Evolutionary conservation across 164 flowering plant species (phyloP).

Genomic region (Litsea cubeba): DNA sequence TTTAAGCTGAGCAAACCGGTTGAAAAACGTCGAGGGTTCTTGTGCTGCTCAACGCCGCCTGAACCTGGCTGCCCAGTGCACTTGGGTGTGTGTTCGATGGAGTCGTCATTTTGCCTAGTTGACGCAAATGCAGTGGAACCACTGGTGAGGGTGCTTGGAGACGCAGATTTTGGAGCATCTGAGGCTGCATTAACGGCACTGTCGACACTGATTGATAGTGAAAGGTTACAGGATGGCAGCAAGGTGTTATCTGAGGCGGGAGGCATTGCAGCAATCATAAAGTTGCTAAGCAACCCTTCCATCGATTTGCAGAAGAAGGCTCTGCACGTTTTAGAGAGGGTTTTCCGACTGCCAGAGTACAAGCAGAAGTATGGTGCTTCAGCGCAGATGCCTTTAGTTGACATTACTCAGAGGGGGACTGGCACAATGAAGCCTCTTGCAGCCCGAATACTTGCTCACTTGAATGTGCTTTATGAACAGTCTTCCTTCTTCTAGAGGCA

Average conservation of each 20-base stretch:
- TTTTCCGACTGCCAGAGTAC: slow-evolving; percentile 47
- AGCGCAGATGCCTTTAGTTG: slow-evolving; percentile 56
- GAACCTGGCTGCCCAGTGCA: slow-evolving; percentile 51
- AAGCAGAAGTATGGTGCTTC: slow-evolving; percentile 44
- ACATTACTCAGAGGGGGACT: slow-evolving; percentile 56
- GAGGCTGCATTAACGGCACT: slow-evolving; percentile 55
- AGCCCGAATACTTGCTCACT: slow-evolving; percentile 55
- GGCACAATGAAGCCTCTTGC: slow-evolving; percentile 44
- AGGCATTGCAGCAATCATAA: slow-evolving; percentile 48
- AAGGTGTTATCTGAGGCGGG: slow-evolving; percentile 50
- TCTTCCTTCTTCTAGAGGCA: slow-evolving; percentile 50
- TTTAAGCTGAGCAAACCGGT: slow-evolving; percentile 27
- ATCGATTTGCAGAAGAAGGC: slow-evolving; percentile 51
- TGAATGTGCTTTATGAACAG: slow-evolving; percentile 59
- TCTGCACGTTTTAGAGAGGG: slow-evolving; percentile 44
- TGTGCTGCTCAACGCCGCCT: slow-evolving; percentile 46
- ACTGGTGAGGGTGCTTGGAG: slow-evolving; percentile 44
- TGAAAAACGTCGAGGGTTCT: slow-evolving; percentile 34
- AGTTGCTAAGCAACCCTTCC: slow-evolving; percentile 35
- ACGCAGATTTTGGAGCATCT: slow-evolving; percentile 36
- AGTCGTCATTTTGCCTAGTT: slow-evolving; percentile 58
- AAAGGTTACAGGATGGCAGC: slow-evolving; percentile 46
- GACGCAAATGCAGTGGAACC: slow-evolving; percentile 60
- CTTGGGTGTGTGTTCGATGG: slow-evolving; percentile 46
- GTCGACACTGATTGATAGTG: slow-evolving; percentile 50